These are phyloP conservation scores for Ophioceras dolichostomum DNA, from an alignment of 2,329 filamentous ascomycete species.

Conservation along the genomic window DNA sequence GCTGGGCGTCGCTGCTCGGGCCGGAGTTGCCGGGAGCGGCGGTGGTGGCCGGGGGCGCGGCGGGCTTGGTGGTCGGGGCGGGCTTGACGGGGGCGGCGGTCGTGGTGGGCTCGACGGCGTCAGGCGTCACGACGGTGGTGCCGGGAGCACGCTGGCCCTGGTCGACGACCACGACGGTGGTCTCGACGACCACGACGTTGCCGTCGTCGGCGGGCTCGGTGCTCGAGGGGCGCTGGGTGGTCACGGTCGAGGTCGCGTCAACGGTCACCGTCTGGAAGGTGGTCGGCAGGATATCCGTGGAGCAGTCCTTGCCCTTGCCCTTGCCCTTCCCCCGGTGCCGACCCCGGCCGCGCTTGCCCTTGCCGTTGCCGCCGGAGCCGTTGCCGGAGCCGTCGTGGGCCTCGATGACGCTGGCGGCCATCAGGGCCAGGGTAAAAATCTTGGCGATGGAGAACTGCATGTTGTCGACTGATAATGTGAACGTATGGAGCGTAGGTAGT, in stretches of 20 bases:
- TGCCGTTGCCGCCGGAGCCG: too few relatives aligned
- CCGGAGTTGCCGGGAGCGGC: neutral
- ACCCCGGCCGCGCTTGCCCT: neutral
- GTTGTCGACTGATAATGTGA: neutral
- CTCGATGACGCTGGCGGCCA: neutral
- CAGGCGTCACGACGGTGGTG: neutral
- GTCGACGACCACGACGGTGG: neutral
- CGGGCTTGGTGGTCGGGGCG: neutral
- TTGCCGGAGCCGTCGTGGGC: too few relatives aligned
- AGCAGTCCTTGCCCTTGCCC: neutral
- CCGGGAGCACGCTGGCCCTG: too few relatives aligned
- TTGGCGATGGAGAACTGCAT: slow-evolving; percentile 1
- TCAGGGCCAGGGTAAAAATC: slow-evolving; percentile 1
- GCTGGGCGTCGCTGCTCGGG: slow-evolving; percentile 10
- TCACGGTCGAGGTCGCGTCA: neutral
- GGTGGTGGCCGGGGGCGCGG: neutral
- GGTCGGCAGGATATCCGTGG: neutral
- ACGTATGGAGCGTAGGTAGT: too few relatives aligned
- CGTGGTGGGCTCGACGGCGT: neutral
- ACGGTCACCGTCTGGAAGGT: neutral
- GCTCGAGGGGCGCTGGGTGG: neutral
- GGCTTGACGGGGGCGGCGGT: neutral
- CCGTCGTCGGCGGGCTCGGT: neutral
- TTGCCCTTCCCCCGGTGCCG: neutral
- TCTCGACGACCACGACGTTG: neutral